phyloP scores from a whole-genome alignment of 2,329 filamentous ascomycete genomes.

The Dendryphion nanum region DNA sequence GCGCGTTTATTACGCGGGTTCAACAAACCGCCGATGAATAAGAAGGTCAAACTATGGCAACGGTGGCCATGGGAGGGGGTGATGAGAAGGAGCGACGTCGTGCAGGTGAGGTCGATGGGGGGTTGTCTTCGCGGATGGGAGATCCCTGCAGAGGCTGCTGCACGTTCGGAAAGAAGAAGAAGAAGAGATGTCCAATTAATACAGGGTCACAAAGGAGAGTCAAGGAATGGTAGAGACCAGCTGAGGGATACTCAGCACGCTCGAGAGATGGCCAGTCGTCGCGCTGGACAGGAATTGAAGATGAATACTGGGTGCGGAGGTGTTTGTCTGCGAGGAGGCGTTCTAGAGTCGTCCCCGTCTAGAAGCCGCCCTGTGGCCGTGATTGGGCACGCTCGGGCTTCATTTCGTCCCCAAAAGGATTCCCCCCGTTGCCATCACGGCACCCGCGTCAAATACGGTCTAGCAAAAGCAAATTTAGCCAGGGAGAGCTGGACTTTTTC shows the following conservation, averaged over 20 bases:
- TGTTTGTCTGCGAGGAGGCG: too few species aligned
- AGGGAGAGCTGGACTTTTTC: too few species aligned
- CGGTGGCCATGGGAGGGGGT: constrained; percentile 6
- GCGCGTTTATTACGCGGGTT: neutral
- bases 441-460: constrained; percentile 4
- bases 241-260: constrained; percentile 11
- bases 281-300: too few species aligned
- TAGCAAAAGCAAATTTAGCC: constrained; percentile 3
- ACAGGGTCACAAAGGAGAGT: constrained; percentile 10
- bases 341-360: too few species aligned
- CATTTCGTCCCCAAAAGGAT: too few species aligned
- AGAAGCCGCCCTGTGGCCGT: too few species aligned
- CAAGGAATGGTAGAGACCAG: constrained; percentile 20
- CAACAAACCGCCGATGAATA: constrained; percentile 2
- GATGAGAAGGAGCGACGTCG: constrained; percentile 5
- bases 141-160: constrained; percentile 12
- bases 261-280: too few species aligned
- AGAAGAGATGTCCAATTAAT: constrained; percentile 20
- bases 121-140: constrained; percentile 22
- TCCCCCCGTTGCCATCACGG: too few species aligned
- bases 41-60: too few species aligned
- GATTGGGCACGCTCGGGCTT: too few species aligned
- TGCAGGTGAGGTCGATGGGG: constrained; percentile 14
- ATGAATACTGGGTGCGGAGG: too few species aligned
- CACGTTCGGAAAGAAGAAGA: constrained; percentile 1